A percentile compares a stretch with the other conserved stretches of the same genome.
Evolutionary conservation across 768 basidiomycete genomes (phyloP).

Genomic region (Piloderma croceum): DNA sequence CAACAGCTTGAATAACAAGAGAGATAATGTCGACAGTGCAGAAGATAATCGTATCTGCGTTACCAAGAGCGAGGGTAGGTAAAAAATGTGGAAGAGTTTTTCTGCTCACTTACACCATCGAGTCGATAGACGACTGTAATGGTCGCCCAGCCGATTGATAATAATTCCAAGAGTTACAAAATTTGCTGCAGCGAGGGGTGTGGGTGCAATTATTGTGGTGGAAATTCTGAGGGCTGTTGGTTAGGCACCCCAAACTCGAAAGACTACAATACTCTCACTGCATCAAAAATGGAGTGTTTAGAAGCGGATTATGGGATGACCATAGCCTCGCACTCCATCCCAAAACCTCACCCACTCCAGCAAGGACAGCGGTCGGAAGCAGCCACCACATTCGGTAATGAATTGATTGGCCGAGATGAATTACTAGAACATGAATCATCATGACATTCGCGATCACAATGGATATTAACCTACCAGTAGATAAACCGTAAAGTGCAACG

Average conservation of each 20-base stretch:
- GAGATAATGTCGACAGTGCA: conserved; percentile 48
- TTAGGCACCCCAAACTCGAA: neutral
- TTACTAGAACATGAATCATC: neutral
- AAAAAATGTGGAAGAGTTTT: conserved; percentile 32
- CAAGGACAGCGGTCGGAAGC: conserved; percentile 3
- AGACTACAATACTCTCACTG: conserved; percentile 23
- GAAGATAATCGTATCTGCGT: conserved; percentile 41
- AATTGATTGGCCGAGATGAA: conserved; percentile 1
- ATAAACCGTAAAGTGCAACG: conserved; percentile 19
- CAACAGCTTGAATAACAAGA: conserved; percentile 56
- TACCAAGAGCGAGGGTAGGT: neutral
- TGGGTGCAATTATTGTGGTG: conserved; percentile 50
- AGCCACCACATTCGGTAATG: conserved; percentile 3
- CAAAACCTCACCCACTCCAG: neutral
- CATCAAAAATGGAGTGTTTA: conserved; percentile 34
- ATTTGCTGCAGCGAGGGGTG: conserved; percentile 52
- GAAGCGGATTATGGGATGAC: conserved; percentile 9
- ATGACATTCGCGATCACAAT: neutral
- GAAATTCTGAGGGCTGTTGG: conserved; percentile 34
- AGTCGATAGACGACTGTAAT: conserved; percentile 43
- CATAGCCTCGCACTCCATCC: conserved; percentile 4
- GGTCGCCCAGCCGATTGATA: conserved; percentile 37
- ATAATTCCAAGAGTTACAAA: conserved; percentile 52
- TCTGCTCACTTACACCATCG: conserved; percentile 30
- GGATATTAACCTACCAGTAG: conserved; percentile 7